Evolutionary conservation across 2,329 filamentous ascomycete genomes (phyloP).

Genomic region (Aspergillus hortae): DNA sequence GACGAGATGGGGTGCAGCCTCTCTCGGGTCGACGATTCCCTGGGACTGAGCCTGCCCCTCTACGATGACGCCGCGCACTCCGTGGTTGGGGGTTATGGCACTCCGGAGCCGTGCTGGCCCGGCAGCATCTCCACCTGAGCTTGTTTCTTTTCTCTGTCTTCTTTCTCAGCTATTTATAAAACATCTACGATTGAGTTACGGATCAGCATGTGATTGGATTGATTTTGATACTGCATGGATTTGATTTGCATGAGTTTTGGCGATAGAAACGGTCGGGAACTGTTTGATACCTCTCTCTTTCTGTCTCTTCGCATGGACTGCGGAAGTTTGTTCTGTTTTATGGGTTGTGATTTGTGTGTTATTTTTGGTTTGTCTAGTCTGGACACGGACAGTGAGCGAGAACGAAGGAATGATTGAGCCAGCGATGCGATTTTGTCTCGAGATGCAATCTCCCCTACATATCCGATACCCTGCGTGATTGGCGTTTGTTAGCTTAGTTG

Average conservation of each 20-base stretch:
- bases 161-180: background rate
- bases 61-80: constrained; percentile 31
- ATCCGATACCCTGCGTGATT: too few species aligned
- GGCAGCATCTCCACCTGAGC: constrained; percentile 22
- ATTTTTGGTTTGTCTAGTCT: background rate
- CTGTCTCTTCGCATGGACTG: background rate
- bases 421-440: too few species aligned
- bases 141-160: background rate
- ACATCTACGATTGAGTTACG: background rate
- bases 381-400: too few species aligned
- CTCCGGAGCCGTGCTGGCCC: constrained; percentile 35
- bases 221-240: background rate
- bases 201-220: background rate
- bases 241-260: background rate
- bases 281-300: background rate
- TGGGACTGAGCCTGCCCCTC: constrained; percentile 28
- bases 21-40: constrained; percentile 23
- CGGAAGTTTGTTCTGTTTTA: background rate
- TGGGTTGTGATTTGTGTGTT: background rate
- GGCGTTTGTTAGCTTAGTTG: too few species aligned
- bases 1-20: constrained; percentile 31
- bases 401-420: too few species aligned
- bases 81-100: constrained; percentile 31
- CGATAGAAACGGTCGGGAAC: constrained; percentile 1
- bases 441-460: too few species aligned